phyloP scores from a whole-genome alignment of 2,329 filamentous ascomycete genomes.

The Claviceps spartinae region DNA sequence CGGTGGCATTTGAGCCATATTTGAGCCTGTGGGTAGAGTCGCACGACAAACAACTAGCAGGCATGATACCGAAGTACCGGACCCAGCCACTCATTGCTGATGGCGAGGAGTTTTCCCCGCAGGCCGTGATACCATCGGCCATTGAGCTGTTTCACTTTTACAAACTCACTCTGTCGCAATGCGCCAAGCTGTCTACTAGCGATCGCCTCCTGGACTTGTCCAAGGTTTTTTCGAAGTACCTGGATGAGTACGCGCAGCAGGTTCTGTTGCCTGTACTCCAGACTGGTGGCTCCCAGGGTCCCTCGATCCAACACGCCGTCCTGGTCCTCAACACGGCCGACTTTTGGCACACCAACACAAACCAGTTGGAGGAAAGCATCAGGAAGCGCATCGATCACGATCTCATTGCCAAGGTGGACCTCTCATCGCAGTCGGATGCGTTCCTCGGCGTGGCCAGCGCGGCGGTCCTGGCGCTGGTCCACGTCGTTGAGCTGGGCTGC shows the following conservation, averaged over 20 bases:
- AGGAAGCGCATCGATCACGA: constrained; percentile 78
- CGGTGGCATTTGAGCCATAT: constrained; percentile 93
- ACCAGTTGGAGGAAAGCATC: constrained; percentile 88
- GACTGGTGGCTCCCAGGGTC: constrained; percentile 36
- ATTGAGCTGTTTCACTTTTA: constrained; percentile 98
- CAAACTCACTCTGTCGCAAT: constrained; percentile 82
- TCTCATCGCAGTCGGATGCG: constrained; percentile 85
- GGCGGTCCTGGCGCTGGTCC: constrained; percentile 70
- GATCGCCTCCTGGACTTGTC: constrained; percentile 73
- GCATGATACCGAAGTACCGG: constrained; percentile 78
- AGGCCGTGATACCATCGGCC: constrained; percentile 82
- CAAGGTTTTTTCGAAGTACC: constrained; percentile 75
- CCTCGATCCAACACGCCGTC: constrained; percentile 60
- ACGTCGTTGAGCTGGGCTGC: constrained; percentile 67
- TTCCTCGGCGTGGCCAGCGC: constrained; percentile 92
- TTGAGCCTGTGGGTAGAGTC: constrained; percentile 94
- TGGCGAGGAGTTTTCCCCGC: constrained; percentile 85
- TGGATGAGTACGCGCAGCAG: constrained; percentile 91
- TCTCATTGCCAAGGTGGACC: constrained; percentile 61
- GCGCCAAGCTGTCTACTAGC: constrained; percentile 90
- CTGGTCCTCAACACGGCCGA: constrained; percentile 92
- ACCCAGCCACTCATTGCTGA: constrained; percentile 63
- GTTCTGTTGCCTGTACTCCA: constrained; percentile 64
- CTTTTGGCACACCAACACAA: constrained; percentile 90
- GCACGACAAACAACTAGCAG: constrained; percentile 76